phyloP scores from a whole-genome alignment of 2,329 filamentous ascomycete species.

The Phialophora chinensis region DNA sequence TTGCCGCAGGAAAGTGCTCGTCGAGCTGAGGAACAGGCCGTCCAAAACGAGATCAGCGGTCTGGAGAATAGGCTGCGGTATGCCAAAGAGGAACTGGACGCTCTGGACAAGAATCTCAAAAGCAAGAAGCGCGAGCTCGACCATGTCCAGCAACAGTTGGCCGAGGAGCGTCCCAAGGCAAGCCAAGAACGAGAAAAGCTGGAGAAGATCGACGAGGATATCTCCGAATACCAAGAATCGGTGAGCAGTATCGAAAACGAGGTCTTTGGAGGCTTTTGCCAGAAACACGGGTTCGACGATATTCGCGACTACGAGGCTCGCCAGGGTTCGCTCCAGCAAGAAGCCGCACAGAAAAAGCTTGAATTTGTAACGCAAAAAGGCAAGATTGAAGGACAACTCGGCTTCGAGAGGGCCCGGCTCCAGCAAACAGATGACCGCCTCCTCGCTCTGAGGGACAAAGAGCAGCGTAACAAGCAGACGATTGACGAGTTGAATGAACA shows the following conservation, averaged over 20 bases:
- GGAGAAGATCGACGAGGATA: conserved; percentile 63
- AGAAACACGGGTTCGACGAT: conserved; percentile 81
- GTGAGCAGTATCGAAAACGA: conserved; percentile 86
- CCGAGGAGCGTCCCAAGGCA: conserved; percentile 78
- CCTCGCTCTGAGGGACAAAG: conserved; percentile 68
- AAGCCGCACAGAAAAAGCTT: conserved; percentile 83
- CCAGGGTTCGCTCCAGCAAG: conserved; percentile 89
- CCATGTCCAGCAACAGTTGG: conserved; percentile 73
- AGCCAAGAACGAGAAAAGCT: conserved; percentile 73
- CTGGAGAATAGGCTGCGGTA: conserved; percentile 77
- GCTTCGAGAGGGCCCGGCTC: conserved; percentile 73
- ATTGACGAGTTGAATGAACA: conserved; percentile 73
- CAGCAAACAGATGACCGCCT: conserved; percentile 73
- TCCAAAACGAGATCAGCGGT: conserved; percentile 79
- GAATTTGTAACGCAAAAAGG: conserved; percentile 82
- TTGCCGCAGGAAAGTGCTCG: conserved; percentile 80
- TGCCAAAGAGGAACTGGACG: conserved; percentile 75
- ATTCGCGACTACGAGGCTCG: conserved; percentile 94
- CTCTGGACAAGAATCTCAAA: conserved; percentile 79
- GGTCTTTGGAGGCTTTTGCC: conserved; percentile 84
- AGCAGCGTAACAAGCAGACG: conserved; percentile 70
- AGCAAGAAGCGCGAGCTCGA: conserved; percentile 84
- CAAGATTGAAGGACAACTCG: conserved; percentile 65
- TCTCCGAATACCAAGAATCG: conserved; percentile 64
- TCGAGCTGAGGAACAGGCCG: conserved; percentile 76